Evolutionary conservation across 805 yeast species (phyloP).

Genomic region (Torulaspora indica): DNA sequence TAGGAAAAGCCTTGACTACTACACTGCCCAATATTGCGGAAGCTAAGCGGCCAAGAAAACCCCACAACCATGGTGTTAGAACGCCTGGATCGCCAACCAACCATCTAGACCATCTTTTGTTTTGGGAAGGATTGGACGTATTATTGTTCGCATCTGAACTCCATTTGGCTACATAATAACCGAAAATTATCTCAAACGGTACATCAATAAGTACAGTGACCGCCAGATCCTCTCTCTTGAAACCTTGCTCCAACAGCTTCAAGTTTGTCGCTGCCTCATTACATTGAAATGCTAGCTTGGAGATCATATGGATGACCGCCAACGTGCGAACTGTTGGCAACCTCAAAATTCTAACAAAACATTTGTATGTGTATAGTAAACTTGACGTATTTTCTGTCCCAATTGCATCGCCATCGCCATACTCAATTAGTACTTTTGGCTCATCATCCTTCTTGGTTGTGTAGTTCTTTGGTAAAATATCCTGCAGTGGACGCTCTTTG

Average conservation of each 20-base stretch:
- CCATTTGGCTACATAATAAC: constrained; percentile 95
- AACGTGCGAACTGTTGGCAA: constrained; percentile 69
- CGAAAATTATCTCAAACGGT: constrained; percentile 92
- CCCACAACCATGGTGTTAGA: constrained; percentile 83
- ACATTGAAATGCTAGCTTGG: constrained; percentile 91
- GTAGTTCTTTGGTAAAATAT: constrained; percentile 8
- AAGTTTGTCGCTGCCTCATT: constrained; percentile 94
- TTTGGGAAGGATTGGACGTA: constrained; percentile 1
- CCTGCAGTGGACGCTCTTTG: constrained; percentile 63
- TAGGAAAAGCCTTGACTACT: constrained; percentile 69
- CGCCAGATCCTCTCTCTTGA: constrained; percentile 89
- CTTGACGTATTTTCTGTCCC: constrained; percentile 30
- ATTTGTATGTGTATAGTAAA: constrained; percentile 51
- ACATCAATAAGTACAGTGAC: constrained; percentile 89
- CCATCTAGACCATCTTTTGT: constrained; percentile 8
- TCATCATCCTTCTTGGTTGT: constrained; percentile 18
- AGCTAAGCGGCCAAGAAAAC: constrained; percentile 71
- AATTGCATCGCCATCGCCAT: constrained; percentile 33
- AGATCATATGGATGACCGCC: constrained; percentile 65
- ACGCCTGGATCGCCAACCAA: constrained; percentile 46
- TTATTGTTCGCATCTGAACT: constrained; percentile 51
- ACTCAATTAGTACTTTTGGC: constrained; percentile 13
- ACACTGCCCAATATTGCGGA: constrained; percentile 75
- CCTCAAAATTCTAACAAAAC: constrained; percentile 66
- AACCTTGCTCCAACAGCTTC: constrained; percentile 84